Evolutionary conservation across 495 filamentous ascomycete species (phyloP), one percentile per base, ranked within the genome.

Genomic region (Tuber microsphaerosporum): DNA sequence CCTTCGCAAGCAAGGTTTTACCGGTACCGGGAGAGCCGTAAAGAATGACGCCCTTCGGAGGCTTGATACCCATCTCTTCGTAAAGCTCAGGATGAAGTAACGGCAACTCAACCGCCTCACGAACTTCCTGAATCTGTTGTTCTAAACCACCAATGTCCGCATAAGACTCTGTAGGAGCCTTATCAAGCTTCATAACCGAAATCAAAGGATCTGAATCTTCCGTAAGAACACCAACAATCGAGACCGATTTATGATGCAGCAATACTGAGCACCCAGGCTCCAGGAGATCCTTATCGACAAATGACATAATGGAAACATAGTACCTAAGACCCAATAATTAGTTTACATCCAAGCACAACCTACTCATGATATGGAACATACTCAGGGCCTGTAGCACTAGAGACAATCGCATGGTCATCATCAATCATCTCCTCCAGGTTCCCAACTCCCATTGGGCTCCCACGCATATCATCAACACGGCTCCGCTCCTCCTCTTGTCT

Each of bases 21-120:
- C 95, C 95, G 26, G 95, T 99, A 84, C 95, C 95, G 0, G 95
- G 95, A 7, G 92, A 93, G 85, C 95, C 95, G 85, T 99, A 99
- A 46, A 99, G 92, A 81, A 99, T 99, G 75, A 99, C 95, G 87
- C 95, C 95, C 88, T 99, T 99, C 46, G 95, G 95, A 41, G 95
- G 94, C 85, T 98, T 99, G 88, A 99, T 98, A 83, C 95, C 95
- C 95, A 99, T 99, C 86, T 99, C 95, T 85, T 99, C 95, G 84
- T 99, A 99, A 20, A 99, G 87, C 85, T 99, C 95, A 0, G 95
- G 95, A 83, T 99, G 95, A 76, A 99, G 89, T 71, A 99, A 88
- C 14, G 95, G 95, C 74, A 99, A 86, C 85, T 99, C 95, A 74
- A 99, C 95, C 17, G 95, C 94, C 85, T 99, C 95, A 75, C 95